A percentile compares a stretch with the other conserved stretches of the same genome.
These are phyloP conservation scores for Fusarium sororula DNA, from an alignment of 2,329 filamentous ascomycete genomes.

Conservation along the genomic window DNA sequence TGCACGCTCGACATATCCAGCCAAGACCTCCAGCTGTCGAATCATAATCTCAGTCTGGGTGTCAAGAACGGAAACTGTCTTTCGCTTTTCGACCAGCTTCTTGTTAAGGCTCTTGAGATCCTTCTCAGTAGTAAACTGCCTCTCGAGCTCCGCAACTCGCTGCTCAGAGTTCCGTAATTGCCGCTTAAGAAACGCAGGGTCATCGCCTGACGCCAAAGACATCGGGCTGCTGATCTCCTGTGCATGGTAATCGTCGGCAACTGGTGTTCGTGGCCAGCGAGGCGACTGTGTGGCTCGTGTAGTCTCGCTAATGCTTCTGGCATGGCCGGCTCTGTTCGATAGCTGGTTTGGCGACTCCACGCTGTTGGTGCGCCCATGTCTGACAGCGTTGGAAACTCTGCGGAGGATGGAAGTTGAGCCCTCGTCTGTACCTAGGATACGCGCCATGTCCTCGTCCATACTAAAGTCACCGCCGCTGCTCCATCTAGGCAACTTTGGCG, in stretches of 20 bases:
- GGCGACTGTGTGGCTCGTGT: constrained; percentile 70
- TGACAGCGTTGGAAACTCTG: constrained; percentile 91
- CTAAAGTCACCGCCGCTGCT: constrained; percentile 88
- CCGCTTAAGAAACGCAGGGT: constrained; percentile 73
- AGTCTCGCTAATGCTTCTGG: constrained; percentile 73
- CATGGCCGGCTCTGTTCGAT: constrained; percentile 59
- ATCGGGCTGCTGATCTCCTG: constrained; percentile 79
- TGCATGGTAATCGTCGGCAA: constrained; percentile 61
- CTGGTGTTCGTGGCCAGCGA: constrained; percentile 76
- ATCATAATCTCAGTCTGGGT: constrained; percentile 96
- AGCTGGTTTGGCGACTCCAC: constrained; percentile 63
- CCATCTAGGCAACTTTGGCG: constrained; percentile 76
- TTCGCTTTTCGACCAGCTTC: constrained; percentile 90
- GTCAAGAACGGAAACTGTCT: constrained; percentile 93
- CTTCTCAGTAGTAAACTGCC: constrained; percentile 74
- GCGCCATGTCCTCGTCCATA: constrained; percentile 94
- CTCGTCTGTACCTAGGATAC: constrained; percentile 83
- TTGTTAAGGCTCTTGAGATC: constrained; percentile 81
- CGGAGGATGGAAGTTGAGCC: constrained; percentile 82
- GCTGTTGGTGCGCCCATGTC: constrained; percentile 90
- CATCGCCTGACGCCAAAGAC: constrained; percentile 70
- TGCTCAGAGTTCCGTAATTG: constrained; percentile 85
- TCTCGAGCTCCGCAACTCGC: constrained; percentile 84
- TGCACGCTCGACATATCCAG: constrained; percentile 85
- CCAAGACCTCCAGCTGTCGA: constrained; percentile 87